Evolutionary conservation across 2,329 filamentous ascomycete species (phyloP).

Genomic region (Pyrenochaeta sp.): DNA sequence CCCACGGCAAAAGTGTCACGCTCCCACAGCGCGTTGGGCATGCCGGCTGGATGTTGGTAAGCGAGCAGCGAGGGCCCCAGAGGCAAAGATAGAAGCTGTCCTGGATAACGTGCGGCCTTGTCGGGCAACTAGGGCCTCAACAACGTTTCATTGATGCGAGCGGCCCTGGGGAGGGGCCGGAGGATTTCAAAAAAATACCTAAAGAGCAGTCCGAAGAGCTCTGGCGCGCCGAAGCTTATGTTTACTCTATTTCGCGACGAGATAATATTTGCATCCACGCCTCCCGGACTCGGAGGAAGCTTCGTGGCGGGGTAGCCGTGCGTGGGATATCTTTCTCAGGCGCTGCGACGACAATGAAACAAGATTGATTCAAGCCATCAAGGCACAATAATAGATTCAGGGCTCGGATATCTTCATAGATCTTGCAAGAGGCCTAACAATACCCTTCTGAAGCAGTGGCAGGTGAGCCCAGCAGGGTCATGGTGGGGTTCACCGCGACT

Average conservation of each 20-base stretch:
- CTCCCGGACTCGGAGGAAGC: constrained; percentile 31
- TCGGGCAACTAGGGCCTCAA: constrained; percentile 25
- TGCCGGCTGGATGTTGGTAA: constrained; percentile 13
- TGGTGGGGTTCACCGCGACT: constrained; percentile 38
- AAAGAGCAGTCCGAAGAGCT: constrained; percentile 14
- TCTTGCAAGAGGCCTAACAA: constrained; percentile 11
- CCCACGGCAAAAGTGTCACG: constrained; percentile 19
- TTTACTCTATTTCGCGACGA: constrained; percentile 20
- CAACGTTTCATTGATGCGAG: constrained; percentile 24
- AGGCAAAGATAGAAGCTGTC: constrained; percentile 9
- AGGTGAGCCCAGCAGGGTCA: constrained; percentile 13
- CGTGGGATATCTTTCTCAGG: constrained; percentile 11
- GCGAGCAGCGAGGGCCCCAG: constrained; percentile 7
- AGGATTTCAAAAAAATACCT: constrained; percentile 17
- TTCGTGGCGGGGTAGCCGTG: constrained; percentile 27
- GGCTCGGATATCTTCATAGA: constrained; percentile 1
- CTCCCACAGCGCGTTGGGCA: constrained; percentile 1
- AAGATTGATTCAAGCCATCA: constrained; percentile 1
- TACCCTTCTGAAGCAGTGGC: constrained; percentile 18
- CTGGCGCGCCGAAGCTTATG: constrained; percentile 23
- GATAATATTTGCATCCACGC: constrained; percentile 20
- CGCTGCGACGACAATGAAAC: constrained; percentile 31
- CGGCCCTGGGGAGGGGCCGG: constrained; percentile 25
- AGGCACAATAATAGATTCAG: constrained; percentile 3
- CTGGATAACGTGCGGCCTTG: constrained; percentile 13